Evolutionary conservation across 257 asterid species (phyloP).

Genomic region (Primulina eburnea): DNA sequence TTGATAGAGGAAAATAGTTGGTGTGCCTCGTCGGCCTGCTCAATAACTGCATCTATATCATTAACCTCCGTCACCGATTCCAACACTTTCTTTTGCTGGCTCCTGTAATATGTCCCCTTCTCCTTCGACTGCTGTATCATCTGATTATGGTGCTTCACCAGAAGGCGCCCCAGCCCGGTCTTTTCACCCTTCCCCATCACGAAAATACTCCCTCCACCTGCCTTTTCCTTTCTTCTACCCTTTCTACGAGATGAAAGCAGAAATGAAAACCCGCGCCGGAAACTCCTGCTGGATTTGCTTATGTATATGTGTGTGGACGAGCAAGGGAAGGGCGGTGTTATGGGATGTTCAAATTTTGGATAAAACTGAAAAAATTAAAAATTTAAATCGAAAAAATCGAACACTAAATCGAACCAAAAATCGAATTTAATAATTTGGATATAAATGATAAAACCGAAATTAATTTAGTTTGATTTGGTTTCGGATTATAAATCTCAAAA

Average conservation of each 20-base stretch:
- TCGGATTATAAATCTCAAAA: no score
- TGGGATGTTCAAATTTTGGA: no score
- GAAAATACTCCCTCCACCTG: not conserved
- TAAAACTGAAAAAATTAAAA: no score
- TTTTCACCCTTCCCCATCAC: slow-evolving; percentile 84
- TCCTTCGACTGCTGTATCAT: slow-evolving; percentile 71
- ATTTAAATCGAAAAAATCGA: no score
- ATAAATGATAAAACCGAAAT: no score
- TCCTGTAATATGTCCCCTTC: slow-evolving; percentile 63
- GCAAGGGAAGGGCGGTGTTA: no score
- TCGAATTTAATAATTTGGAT: no score
- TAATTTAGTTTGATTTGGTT: no score
- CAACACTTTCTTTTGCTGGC: slow-evolving; percentile 71
- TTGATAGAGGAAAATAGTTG: slow-evolving; percentile 58
- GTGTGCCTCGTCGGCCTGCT: slow-evolving; percentile 80
- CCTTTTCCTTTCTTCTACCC: not conserved
- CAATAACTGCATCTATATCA: slow-evolving; percentile 87
- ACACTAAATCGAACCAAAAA: no score
- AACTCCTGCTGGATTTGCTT: not conserved
- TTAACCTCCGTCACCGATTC: slow-evolving; percentile 90
- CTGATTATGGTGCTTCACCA: slow-evolving; percentile 92
- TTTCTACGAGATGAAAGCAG: not conserved
- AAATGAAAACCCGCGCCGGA: not conserved
- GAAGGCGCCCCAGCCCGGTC: slow-evolving; percentile 69
- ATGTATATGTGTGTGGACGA: no score